A percentile compares a stretch with the other conserved stretches of the same genome.
Conservation (phyloP, 495 filamentous ascomycete species). For the Penicillium roqueforti region DNA sequence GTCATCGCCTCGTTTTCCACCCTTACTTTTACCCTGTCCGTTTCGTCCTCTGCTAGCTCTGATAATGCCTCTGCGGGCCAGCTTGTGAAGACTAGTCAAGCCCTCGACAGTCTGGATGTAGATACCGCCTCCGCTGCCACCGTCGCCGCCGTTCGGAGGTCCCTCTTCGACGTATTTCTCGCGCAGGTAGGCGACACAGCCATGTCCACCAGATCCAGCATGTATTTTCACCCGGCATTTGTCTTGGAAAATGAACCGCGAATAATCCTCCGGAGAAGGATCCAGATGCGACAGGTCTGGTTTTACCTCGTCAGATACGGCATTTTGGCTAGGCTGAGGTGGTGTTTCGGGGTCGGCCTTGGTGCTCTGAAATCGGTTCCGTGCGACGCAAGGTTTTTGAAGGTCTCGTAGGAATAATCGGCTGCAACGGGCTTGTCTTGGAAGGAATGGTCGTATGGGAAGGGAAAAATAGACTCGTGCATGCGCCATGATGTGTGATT, state of each 20-base stretch:
- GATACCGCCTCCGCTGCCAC: slow-evolving; percentile 83
- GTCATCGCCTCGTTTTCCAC: slow-evolving; percentile 80
- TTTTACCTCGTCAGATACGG: slow-evolving; percentile 19
- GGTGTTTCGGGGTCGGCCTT: slow-evolving; percentile 15
- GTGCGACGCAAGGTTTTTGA: slow-evolving; percentile 28
- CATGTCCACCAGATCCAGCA: slow-evolving; percentile 79
- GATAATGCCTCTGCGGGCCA: slow-evolving; percentile 70
- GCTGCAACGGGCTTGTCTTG: slow-evolving; percentile 3
- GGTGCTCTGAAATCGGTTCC: slow-evolving; percentile 35
- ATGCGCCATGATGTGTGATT: slow-evolving; percentile 19
- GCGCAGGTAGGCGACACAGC: slow-evolving; percentile 87
- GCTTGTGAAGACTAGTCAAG: slow-evolving; percentile 88
- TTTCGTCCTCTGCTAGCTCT: slow-evolving; percentile 77
- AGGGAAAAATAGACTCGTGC: slow-evolving; percentile 23
- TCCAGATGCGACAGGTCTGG: slow-evolving; percentile 60
- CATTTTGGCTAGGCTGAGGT: slow-evolving; percentile 8
- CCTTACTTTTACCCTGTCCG: slow-evolving; percentile 76
- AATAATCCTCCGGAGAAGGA: slow-evolving; percentile 76
- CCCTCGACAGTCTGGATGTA: slow-evolving; percentile 92
- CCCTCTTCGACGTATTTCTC: slow-evolving; percentile 84
- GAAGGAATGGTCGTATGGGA: slow-evolving; percentile 11
- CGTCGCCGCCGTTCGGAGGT: slow-evolving; percentile 96
- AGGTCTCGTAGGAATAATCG: slow-evolving; percentile 23
- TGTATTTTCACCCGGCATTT: slow-evolving; percentile 70
- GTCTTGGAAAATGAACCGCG: slow-evolving; percentile 77